Evolutionary conservation across 2,329 filamentous ascomycete genomes (phyloP), one percentile per base, ranked within the genome.

Genomic region (Hypoxylon sp.): DNA sequence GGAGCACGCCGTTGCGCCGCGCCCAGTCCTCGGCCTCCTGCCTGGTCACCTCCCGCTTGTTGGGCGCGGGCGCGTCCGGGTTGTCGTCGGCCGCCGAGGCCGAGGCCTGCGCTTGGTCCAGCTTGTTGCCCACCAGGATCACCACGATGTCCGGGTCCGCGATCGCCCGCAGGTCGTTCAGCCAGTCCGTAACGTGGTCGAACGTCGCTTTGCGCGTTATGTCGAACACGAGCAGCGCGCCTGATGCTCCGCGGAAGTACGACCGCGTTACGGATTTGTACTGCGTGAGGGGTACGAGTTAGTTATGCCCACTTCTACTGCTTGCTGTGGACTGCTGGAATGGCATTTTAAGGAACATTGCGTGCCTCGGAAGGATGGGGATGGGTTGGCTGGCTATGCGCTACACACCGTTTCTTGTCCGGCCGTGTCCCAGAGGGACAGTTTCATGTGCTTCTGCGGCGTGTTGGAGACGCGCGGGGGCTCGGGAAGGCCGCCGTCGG

Each of bases 261-360:
- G 92, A 96, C 61, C 95, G 87, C 7, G 95, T 98, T 66, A 98
- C 96, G 49, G 92, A 95, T 81, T 98, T 98, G 85, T 98, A 98
- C 11, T 69, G 33, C 6, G 8, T 14, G 13, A 2, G 33, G 20
- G 13, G 17, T 2, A 44, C 0, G 59, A 13, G 58, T 63, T 35
- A 68, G 61, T 55, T 37, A 17, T 42, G 6, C 14, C 14, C 8
- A 14, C 30, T 59, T 20, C 42, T 25, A 25, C 13, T 4, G 20
- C 44, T 48, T 48, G 6, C 31, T 25, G 25, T 25, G 3, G 20
- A 20, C 20, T 20, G 20, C 2, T 20, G 20, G 20, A 2, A 2
- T 20, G 20, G 20, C 20, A 20, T 20, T 20, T 20, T 20, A 20
- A 20, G 2, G 20, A 20, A 2, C 20, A 20, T 2, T 20, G 20